Conservation (phyloP, 352 stramenopile genomes). For the Pythium rishiriense region DNA sequence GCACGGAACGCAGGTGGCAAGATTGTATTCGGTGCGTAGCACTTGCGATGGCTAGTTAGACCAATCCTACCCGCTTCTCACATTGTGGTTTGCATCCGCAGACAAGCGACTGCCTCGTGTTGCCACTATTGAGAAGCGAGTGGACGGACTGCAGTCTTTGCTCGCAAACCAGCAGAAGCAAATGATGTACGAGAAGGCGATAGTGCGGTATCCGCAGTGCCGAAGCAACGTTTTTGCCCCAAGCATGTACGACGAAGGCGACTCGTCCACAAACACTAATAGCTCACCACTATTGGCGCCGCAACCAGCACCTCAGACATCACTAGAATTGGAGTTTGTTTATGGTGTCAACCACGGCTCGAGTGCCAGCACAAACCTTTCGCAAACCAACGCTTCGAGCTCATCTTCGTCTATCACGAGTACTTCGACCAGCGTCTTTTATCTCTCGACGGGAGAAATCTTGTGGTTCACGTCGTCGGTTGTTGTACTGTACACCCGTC, state of each 20-base stretch:
- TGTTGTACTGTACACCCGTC: conserved; percentile 59
- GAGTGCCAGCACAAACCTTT: conserved; percentile 16
- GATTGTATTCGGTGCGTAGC: conserved; percentile 53
- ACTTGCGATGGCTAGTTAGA: neutral
- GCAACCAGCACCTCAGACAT: conserved; percentile 33
- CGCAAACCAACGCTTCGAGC: conserved; percentile 17
- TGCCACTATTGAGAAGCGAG: conserved; percentile 68
- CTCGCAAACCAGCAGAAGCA: conserved; percentile 59
- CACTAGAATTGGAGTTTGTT: conserved; percentile 59
- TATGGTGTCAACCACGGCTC: conserved; percentile 57
- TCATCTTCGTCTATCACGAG: conserved; percentile 30
- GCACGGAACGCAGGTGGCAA: conserved; percentile 57
- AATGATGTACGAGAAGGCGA: conserved; percentile 58
- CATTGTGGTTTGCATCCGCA: conserved; percentile 17
- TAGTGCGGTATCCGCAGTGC: conserved; percentile 66
- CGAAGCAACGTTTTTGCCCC: conserved; percentile 67
- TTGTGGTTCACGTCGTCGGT: conserved; percentile 63
- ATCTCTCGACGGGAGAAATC: conserved; percentile 58
- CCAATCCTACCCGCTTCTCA: neutral
- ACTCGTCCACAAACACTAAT: neutral
- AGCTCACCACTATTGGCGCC: neutral
- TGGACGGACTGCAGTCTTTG: conserved; percentile 39
- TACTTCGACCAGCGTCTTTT: conserved; percentile 51
- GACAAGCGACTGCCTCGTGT: conserved; percentile 74
- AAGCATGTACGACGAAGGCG: conserved; percentile 45